phyloP scores from a whole-genome alignment of 176 grass and related monocot species.

The Cenchrus americanus region DNA sequence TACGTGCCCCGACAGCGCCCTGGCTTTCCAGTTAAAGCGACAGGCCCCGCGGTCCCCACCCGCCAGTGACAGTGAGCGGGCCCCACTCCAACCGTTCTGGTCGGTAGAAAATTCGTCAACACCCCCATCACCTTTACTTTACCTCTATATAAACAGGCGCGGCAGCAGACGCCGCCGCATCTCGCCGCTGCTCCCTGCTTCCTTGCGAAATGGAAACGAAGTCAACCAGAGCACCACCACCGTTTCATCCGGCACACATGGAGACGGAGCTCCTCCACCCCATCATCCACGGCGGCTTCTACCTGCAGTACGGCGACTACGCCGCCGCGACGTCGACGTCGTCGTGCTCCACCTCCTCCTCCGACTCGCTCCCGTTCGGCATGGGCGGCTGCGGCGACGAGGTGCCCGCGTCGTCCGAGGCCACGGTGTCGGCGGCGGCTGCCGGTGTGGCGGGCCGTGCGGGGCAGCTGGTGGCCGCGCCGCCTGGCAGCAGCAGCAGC shows the following conservation, averaged over 20 bases:
- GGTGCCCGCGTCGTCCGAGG: neutral
- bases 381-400: neutral
- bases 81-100: neutral
- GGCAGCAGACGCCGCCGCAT: conserved; percentile 13
- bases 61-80: neutral
- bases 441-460: neutral
- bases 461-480: neutral
- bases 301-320: conserved; percentile 19
- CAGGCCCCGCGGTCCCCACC: neutral
- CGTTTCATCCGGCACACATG: neutral
- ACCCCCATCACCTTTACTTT: neutral
- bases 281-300: conserved; percentile 2
- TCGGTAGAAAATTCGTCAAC: conserved; percentile 19
- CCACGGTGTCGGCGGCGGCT: neutral
- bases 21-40: conserved; percentile 19
- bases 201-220: neutral
- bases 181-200: neutral
- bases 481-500: neutral
- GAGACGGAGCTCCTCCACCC: neutral
- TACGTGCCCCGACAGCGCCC: neutral
- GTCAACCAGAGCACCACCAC: conserved; percentile 8
- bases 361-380: conserved; percentile 20
- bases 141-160: neutral
- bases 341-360: neutral
- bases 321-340: neutral